Conservation (phyloP, 257 asterid genomes). For the Nicotiana undulata region DNA sequence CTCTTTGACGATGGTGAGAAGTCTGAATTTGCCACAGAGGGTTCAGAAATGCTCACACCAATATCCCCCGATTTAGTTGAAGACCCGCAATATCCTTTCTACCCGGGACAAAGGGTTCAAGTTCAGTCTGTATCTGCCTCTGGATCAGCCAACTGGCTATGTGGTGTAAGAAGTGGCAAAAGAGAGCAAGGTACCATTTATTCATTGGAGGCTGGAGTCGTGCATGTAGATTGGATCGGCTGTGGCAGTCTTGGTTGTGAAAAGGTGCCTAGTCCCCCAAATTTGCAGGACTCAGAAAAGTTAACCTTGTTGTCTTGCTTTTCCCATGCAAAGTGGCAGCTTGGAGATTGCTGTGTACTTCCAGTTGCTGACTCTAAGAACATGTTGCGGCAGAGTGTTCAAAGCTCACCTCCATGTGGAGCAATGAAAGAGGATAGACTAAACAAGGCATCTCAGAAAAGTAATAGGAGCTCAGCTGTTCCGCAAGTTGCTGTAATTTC, state of each 20-base stretch:
- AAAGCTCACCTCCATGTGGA: constrained; percentile 16
- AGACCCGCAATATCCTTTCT: constrained; percentile 67
- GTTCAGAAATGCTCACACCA: constrained; percentile 49
- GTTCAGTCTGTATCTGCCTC: constrained; percentile 35
- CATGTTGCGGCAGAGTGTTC: constrained; percentile 11
- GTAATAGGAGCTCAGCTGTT: constrained; percentile 16
- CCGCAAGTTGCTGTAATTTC: constrained; percentile 52
- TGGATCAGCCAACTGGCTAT: constrained; percentile 56
- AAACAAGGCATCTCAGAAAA: constrained; percentile 9
- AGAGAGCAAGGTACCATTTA: constrained; percentile 49
- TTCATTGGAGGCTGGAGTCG: constrained; percentile 61
- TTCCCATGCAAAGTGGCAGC: constrained; percentile 66
- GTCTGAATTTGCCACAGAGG: constrained; percentile 36
- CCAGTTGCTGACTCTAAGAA: constrained; percentile 20
- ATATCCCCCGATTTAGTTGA: constrained; percentile 55
- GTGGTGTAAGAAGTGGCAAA: constrained; percentile 41
- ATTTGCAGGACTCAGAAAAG: constrained; percentile 44
- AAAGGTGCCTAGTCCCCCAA: constrained; percentile 37
- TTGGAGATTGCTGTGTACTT: constrained; percentile 86
- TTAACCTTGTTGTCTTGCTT: constrained; percentile 52
- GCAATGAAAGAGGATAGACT: constrained; percentile 17
- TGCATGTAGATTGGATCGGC: constrained; percentile 67
- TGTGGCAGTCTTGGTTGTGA: constrained; percentile 37
- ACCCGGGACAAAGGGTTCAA: constrained; percentile 81
- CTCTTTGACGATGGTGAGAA: constrained; percentile 65